These are phyloP conservation scores for Blechomonas ayalai DNA, from an alignment of 208 protist genomes.

Conservation along the genomic window DNA sequence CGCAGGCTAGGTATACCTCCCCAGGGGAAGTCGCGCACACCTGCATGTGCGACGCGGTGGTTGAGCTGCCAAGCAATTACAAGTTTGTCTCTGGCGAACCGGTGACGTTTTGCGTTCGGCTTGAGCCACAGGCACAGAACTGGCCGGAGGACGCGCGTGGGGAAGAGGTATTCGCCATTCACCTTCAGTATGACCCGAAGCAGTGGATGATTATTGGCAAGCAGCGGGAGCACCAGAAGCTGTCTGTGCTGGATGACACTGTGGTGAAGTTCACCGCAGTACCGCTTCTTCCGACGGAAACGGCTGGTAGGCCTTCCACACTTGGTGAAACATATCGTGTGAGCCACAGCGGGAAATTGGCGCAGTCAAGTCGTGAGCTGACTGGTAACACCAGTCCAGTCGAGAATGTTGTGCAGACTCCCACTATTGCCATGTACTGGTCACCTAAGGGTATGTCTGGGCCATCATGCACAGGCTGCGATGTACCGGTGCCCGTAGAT, in stretches of 20 bases:
- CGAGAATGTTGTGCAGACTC: slow-evolving; percentile 37
- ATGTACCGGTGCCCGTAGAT: slow-evolving; percentile 41
- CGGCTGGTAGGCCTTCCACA: no score
- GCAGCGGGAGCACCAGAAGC: slow-evolving; percentile 46
- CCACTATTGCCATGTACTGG: slow-evolving; percentile 58
- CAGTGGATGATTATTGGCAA: slow-evolving; percentile 80
- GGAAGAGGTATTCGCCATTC: slow-evolving; percentile 74
- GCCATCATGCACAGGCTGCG: background rate
- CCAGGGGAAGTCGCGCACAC: no score
- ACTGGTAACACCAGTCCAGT: slow-evolving; percentile 21
- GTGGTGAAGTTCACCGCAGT: slow-evolving; percentile 68
- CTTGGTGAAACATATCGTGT: no score
- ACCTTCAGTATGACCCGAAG: slow-evolving; percentile 45
- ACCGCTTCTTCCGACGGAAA: slow-evolving; percentile 30
- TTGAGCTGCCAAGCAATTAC: slow-evolving; percentile 38
- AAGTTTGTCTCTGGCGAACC: slow-evolving; percentile 68
- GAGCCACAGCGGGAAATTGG: no score
- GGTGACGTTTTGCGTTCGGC: slow-evolving; percentile 56
- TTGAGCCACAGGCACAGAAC: slow-evolving; percentile 71
- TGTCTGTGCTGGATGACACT: slow-evolving; percentile 66
- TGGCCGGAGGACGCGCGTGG: slow-evolving; percentile 59
- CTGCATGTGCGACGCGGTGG: slow-evolving; percentile 27
- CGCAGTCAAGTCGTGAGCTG: no score
- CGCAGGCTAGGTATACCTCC: no score
- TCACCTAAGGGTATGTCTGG: slow-evolving; percentile 9